Base-by-base conservation (phyloP, 1,139 yeast genomes). In the Lodderomyces oxycetoniae region DNA sequence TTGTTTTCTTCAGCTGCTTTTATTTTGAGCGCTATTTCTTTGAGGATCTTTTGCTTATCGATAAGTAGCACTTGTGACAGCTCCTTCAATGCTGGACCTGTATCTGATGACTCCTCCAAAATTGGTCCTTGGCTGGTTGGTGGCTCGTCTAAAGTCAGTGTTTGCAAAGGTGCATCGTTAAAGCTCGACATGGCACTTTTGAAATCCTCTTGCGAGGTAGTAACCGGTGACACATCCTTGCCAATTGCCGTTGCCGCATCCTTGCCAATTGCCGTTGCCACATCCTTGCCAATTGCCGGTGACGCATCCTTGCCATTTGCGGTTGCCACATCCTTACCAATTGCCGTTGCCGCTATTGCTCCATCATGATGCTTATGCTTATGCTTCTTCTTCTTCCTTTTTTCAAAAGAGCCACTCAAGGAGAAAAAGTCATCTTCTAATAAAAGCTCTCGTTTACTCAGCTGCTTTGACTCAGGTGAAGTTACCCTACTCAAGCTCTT, bases 381-480 rank as follows among this genome's bases (percentile, higher is more conserved):
- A 33, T 43, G 45, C 17, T 38, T 39, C 33, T 41, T 46, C 40
- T 53, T 50, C 40, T 53, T 54, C 41, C 50, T 57, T 40, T 48
- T 50, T 33, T 43, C 48, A 5, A 42, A 36, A 15, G 42, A 40
- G 10, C 30, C 22, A 14, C 53, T 46, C 9, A 59, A 39, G 9
- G 59, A 57, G 36, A 61, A 61, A 40, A 61, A 61, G 32, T 60
- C 67, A 40, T 61, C 66, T 39, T 44, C 51, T 16, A 48, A 39
- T 24, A 35, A 26, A 9, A 24, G 11, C 26, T 19, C 10, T 19
- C 22, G 7, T 19, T 19, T 19, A 10, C 22, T n/a, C n/a, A n/a
- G n/a, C n/a, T n/a, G n/a, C n/a, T n/a, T n/a, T n/a, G n/a, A n/a
- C n/a, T n/a, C n/a, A n/a, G n/a, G n/a, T n/a, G n/a, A n/a, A n/a